Percentiles rank a stretch among this genome's conserved stretches.
Conservation (phyloP, 2,329 filamentous ascomycete species). For the Cryphonectria japonica region DNA sequence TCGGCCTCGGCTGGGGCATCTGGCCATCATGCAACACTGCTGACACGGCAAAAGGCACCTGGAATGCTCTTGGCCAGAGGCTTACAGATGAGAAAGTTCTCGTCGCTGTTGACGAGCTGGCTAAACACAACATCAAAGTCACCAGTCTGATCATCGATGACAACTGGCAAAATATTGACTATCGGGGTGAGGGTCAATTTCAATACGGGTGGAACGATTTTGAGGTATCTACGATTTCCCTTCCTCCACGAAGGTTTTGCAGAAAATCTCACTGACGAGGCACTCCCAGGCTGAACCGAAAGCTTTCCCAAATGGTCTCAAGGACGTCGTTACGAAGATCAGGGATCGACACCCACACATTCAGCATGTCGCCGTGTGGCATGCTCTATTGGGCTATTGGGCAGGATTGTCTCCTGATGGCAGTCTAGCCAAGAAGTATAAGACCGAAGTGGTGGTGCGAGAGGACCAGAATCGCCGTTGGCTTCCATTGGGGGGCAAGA, state of each 20-base stretch:
- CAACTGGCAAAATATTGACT: constrained; percentile 84
- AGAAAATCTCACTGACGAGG: background rate
- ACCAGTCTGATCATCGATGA: constrained; percentile 94
- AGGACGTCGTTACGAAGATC: constrained; percentile 70
- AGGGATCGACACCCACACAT: constrained; percentile 72
- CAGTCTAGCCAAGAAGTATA: constrained; percentile 76
- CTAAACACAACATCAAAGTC: constrained; percentile 73
- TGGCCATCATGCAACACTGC: too few relatives aligned
- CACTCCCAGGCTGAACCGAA: constrained; percentile 63
- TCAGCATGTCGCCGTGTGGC: constrained; percentile 90
- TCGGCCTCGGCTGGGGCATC: constrained; percentile 17
- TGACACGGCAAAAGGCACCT: constrained; percentile 62
- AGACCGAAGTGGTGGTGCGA: constrained; percentile 65
- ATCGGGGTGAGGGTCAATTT: constrained; percentile 54
- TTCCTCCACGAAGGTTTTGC: background rate
- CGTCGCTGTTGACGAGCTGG: constrained; percentile 72
- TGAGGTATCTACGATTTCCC: constrained; percentile 48
- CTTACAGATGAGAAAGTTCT: constrained; percentile 82
- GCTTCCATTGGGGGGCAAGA: constrained; percentile 61
- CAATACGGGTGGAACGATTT: constrained; percentile 77
- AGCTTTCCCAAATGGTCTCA: constrained; percentile 80
- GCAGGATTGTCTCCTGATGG: constrained; percentile 80
- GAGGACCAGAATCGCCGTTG: constrained; percentile 51
- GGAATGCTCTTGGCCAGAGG: constrained; percentile 87
- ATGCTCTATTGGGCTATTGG: constrained; percentile 88